Conservation (phyloP, 495 filamentous ascomycete genomes). For the Aspergillus steynii region DNA sequence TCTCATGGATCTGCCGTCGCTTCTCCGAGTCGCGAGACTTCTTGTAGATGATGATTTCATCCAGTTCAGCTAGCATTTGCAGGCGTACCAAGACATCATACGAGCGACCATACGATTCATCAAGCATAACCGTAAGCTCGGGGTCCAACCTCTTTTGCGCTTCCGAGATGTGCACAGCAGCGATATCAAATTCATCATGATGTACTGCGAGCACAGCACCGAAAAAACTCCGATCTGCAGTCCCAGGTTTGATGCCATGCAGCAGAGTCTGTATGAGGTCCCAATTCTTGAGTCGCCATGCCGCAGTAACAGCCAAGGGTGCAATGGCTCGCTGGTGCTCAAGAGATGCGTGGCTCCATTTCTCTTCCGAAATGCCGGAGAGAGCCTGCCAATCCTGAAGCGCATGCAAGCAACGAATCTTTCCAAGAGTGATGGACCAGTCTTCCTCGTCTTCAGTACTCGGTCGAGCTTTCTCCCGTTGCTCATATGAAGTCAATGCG, state of each 20-base stretch:
- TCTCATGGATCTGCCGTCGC: constrained; percentile 83
- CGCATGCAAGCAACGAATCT: constrained; percentile 98
- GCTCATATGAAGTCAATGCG: constrained; percentile 83
- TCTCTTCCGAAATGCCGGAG: constrained; percentile 82
- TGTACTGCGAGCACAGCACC: constrained; percentile 92
- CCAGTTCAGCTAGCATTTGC: constrained; percentile 97
- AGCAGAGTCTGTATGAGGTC: constrained; percentile 96
- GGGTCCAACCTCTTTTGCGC: constrained; percentile 92
- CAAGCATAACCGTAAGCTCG: constrained; percentile 89
- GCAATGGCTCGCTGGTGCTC: constrained; percentile 88
- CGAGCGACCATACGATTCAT: constrained; percentile 93
- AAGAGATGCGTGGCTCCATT: constrained; percentile 81
- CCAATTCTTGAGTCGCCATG: constrained; percentile 96
- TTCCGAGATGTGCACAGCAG: constrained; percentile 79
- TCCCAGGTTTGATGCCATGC: constrained; percentile 86
- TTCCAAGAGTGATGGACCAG: constrained; percentile 95
- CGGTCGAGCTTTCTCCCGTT: constrained; percentile 58
- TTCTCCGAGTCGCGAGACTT: constrained; percentile 73
- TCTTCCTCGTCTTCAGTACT: constrained; percentile 56
- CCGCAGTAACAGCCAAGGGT: constrained; percentile 88
- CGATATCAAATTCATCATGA: constrained; percentile 89
- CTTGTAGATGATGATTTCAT: constrained; percentile 97
- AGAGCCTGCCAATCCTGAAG: constrained; percentile 95
- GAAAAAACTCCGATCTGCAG: constrained; percentile 95
- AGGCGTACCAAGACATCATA: constrained; percentile 97